A percentile compares a stretch with the other conserved stretches of the same genome.
phyloP scores from a whole-genome alignment of 345 rosid genomes.

The Acer negundo region DNA sequence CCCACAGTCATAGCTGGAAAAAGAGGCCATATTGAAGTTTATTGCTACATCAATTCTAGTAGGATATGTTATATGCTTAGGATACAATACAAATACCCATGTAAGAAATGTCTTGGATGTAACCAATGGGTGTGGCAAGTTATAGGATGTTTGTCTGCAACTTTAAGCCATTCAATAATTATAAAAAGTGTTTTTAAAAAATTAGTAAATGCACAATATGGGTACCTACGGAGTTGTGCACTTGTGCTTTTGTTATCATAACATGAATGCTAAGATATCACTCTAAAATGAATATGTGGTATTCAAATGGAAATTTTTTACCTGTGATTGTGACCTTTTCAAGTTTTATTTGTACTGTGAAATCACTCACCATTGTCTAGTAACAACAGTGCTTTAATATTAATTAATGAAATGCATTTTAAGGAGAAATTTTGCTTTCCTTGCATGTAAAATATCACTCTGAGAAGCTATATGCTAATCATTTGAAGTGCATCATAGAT shows the following conservation, averaged over 20 bases:
- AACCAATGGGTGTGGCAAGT: neutral
- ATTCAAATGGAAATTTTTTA: neutral
- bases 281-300: neutral
- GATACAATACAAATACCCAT: neutral
- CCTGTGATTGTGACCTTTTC: neutral
- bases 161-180: neutral
- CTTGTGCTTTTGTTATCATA: neutral
- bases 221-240: neutral
- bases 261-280: neutral
- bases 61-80: neutral
- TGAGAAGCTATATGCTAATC: too few relatives aligned
- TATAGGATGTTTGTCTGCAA: neutral
- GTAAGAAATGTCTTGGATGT: neutral
- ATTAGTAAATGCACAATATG: neutral
- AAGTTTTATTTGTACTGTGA: neutral
- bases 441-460: too few relatives aligned
- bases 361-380: neutral
- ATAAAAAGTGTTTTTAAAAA: neutral
- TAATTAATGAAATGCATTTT: too few relatives aligned
- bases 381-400: too few relatives aligned
- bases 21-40: neutral
- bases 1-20: neutral
- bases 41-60: slow-evolving; percentile 5
- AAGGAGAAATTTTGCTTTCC: too few relatives aligned
- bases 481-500: too few relatives aligned